phyloP scores from a whole-genome alignment of 2,329 filamentous ascomycete species.

The Alternaria sp. region DNA sequence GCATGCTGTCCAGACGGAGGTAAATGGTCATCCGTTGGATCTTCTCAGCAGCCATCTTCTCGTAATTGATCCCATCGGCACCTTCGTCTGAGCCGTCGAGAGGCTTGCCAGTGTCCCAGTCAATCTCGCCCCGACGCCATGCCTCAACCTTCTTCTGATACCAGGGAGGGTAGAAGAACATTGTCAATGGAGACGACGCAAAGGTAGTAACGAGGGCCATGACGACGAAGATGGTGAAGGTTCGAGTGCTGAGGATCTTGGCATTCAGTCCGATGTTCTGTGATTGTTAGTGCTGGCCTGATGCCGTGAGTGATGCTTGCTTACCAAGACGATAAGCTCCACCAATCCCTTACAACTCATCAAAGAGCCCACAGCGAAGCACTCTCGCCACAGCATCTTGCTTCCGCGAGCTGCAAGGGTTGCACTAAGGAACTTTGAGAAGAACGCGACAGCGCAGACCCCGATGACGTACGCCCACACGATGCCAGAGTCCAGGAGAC shows the following conservation, averaged over 20 bases:
- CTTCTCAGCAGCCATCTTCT: slow-evolving; percentile 58
- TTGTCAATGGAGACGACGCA: slow-evolving; percentile 77
- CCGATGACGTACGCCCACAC: slow-evolving; percentile 91
- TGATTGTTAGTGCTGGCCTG: slow-evolving; percentile 17
- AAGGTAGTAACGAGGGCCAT: slow-evolving; percentile 92
- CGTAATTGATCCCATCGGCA: slow-evolving; percentile 51
- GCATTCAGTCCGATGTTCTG: slow-evolving; percentile 84
- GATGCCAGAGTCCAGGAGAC: slow-evolving; percentile 78
- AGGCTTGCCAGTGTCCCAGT: slow-evolving; percentile 74
- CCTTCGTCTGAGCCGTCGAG: slow-evolving; percentile 46
- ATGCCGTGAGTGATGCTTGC: slow-evolving; percentile 29
- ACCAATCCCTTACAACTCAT: slow-evolving; percentile 98
- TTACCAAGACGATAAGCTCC: slow-evolving; percentile 89
- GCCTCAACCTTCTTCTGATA: slow-evolving; percentile 76
- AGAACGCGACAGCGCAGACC: slow-evolving; percentile 80
- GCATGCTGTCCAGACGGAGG: slow-evolving; percentile 82
- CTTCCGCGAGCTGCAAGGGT: slow-evolving; percentile 76
- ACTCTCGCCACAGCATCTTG: slow-evolving; percentile 88
- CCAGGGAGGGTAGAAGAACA: slow-evolving; percentile 75
- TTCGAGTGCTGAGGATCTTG: slow-evolving; percentile 77
- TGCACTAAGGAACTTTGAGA: slow-evolving; percentile 84
- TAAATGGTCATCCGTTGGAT: slow-evolving; percentile 77
- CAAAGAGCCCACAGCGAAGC: slow-evolving; percentile 81
- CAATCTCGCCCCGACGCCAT: slow-evolving; percentile 85
- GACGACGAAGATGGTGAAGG: slow-evolving; percentile 93